These are phyloP conservation scores for Populus hybrid DNA, from an alignment of 441 rosid genomes.

Conservation along the genomic window DNA sequence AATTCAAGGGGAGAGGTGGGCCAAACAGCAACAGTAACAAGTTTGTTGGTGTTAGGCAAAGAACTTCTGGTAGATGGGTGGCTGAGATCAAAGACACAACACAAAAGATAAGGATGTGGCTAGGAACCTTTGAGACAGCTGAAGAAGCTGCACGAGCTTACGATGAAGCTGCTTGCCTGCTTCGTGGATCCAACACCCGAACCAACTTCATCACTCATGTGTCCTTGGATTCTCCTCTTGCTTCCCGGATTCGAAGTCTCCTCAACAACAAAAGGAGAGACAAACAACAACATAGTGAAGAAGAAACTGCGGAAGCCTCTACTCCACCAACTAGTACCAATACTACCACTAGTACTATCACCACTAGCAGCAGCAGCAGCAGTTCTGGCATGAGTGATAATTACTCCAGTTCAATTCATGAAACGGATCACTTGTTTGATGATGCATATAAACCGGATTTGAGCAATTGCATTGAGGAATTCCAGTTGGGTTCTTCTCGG, in stretches of 20 bases:
- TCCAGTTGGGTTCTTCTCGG: slow-evolving; percentile 27
- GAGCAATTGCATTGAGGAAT: slow-evolving; percentile 40
- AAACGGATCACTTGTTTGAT: slow-evolving; percentile 29
- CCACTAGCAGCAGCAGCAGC: slow-evolving; percentile 9
- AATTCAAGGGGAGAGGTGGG: slow-evolving; percentile 39
- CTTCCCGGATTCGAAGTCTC: slow-evolving; percentile 55
- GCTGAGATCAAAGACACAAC: slow-evolving; percentile 86
- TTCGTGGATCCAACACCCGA: slow-evolving; percentile 72
- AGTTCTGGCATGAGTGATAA: slow-evolving; percentile 17
- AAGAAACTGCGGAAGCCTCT: slow-evolving; percentile 19
- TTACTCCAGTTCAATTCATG: slow-evolving; percentile 24
- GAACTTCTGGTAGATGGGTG: slow-evolving; percentile 84
- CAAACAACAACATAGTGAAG: slow-evolving; percentile 14
- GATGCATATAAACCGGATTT: slow-evolving; percentile 61
- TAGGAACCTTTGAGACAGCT: slow-evolving; percentile 69
- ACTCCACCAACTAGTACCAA: slow-evolving; percentile 20
- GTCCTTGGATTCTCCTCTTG: slow-evolving; percentile 57
- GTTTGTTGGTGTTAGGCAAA: slow-evolving; percentile 72
- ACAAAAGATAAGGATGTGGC: slow-evolving; percentile 77
- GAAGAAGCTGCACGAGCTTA: slow-evolving; percentile 78
- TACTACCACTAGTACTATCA: slow-evolving; percentile 7
- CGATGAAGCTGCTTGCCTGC: slow-evolving; percentile 80
- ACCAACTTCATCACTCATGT: slow-evolving; percentile 62
- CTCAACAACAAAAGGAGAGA: slow-evolving; percentile 47
- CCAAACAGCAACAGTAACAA: slow-evolving; percentile 25